Conservation (phyloP, 345 rosid genomes). For the Crucihimalaya himalaica region DNA sequence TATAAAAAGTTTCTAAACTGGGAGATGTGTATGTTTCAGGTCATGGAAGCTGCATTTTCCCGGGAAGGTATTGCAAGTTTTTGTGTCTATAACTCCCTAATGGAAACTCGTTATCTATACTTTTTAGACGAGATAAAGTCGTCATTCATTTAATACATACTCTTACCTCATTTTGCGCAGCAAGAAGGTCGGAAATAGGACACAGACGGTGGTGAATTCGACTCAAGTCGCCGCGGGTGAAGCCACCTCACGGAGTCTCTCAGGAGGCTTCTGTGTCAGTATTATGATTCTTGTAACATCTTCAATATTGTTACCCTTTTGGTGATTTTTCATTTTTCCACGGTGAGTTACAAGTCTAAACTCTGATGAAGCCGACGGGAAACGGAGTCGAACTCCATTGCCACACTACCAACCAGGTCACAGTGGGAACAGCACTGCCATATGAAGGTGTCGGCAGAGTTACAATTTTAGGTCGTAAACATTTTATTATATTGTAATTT, state of each 20-base stretch:
- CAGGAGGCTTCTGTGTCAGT: constrained; percentile 27
- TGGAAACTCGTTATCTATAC: neutral
- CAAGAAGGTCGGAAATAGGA: constrained; percentile 65
- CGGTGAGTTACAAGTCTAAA: constrained; percentile 22
- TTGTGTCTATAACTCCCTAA: neutral
- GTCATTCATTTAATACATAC: neutral
- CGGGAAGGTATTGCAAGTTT: constrained; percentile 72
- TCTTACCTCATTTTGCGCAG: constrained; percentile 44
- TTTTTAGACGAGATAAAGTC: neutral
- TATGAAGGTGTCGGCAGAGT: constrained; percentile 12
- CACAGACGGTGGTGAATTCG: constrained; percentile 62
- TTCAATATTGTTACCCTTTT: constrained; percentile 48
- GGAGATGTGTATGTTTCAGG: constrained; percentile 46
- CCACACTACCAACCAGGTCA: neutral
- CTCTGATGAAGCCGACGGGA: neutral
- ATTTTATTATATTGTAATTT: constrained; percentile 17
- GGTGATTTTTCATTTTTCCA: constrained; percentile 32
- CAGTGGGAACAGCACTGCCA: neutral
- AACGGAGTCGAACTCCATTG: neutral
- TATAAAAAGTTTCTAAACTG: neutral
- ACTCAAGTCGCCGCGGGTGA: constrained; percentile 41
- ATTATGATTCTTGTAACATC: constrained; percentile 41
- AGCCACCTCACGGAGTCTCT: constrained; percentile 26
- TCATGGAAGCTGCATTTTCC: constrained; percentile 90
- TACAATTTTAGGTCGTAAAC: constrained; percentile 17